Conservation (phyloP, 148 eudicot species). For the Linanthus parryae region DNA sequence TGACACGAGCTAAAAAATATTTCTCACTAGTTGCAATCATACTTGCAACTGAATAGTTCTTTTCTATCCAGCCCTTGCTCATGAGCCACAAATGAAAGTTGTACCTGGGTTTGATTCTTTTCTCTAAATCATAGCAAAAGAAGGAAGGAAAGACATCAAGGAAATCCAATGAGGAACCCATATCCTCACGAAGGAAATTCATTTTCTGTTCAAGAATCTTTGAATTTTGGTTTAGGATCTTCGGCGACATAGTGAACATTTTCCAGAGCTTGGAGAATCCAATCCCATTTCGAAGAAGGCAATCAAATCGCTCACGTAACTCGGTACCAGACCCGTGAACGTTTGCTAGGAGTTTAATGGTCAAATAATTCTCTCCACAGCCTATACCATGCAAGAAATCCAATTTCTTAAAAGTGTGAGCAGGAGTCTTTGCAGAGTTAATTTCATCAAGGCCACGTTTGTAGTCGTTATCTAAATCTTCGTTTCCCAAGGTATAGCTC, state of each 20-base stretch:
- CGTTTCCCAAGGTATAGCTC: slow-evolving; percentile 27
- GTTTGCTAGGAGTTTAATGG: slow-evolving; percentile 27
- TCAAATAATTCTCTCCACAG: slow-evolving; percentile 48
- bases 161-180: slow-evolving; percentile 34
- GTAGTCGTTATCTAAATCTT: slow-evolving; percentile 38
- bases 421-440: slow-evolving; percentile 13
- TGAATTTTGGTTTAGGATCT: slow-evolving; percentile 49
- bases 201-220: slow-evolving; percentile 38
- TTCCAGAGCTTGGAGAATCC: slow-evolving; percentile 48
- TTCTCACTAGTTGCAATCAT: slow-evolving; percentile 58
- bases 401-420: slow-evolving; percentile 34
- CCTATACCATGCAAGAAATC: slow-evolving; percentile 61
- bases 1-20: slow-evolving; percentile 37
- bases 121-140: slow-evolving; percentile 56
- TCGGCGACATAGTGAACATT: slow-evolving; percentile 43
- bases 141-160: slow-evolving; percentile 54
- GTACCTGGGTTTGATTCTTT: slow-evolving; percentile 64
- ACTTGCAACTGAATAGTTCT: slow-evolving; percentile 37
- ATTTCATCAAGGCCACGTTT: slow-evolving; percentile 26
- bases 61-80: slow-evolving; percentile 46
- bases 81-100: slow-evolving; percentile 54
- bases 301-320: slow-evolving; percentile 53
- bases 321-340: slow-evolving; percentile 33
- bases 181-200: slow-evolving; percentile 38
- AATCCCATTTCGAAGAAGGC: slow-evolving; percentile 46